A percentile compares a stretch with the other conserved stretches of the same genome.
Conservation (phyloP, 1,139 yeast species). For the Suhomyces kunorum region DNA sequence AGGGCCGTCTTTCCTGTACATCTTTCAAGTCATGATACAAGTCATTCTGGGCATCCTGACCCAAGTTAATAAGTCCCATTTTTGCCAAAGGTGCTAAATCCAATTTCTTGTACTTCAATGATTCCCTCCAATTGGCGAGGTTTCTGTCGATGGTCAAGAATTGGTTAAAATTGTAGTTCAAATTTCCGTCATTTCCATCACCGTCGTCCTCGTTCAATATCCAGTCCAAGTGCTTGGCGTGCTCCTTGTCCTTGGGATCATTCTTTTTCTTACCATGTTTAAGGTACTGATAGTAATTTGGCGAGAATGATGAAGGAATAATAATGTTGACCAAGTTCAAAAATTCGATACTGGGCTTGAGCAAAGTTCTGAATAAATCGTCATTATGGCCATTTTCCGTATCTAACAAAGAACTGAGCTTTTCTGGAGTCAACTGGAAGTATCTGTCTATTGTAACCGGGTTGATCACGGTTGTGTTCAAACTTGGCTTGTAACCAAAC, state of each 20-base stretch:
- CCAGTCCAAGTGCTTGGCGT: constrained; percentile 44
- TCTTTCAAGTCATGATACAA: constrained; percentile 36
- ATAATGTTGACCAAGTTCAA: constrained; percentile 47
- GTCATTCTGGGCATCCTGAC: constrained; percentile 26
- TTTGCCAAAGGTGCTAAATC: constrained; percentile 34
- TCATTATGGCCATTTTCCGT: constrained; percentile 26
- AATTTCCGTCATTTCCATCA: constrained; percentile 53
- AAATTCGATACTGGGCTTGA: constrained; percentile 49
- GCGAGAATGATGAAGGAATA: constrained; percentile 52
- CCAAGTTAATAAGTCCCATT: constrained; percentile 40
- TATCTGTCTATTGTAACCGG: constrained; percentile 53
- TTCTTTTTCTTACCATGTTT: constrained; percentile 31
- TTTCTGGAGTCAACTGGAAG: constrained; percentile 50
- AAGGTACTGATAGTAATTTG: constrained; percentile 49
- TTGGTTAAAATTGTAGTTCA: constrained; percentile 49
- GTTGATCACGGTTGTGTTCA: constrained; percentile 50
- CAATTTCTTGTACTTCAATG: constrained; percentile 35
- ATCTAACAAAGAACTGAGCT: constrained; percentile 38
- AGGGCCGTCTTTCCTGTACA: constrained; percentile 14
- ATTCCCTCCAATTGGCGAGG: constrained; percentile 45
- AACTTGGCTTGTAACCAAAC: constrained; percentile 51
- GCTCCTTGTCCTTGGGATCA: constrained; percentile 21
- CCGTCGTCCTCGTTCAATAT: constrained; percentile 52
- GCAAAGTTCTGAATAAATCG: constrained; percentile 38
- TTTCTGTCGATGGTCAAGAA: constrained; percentile 48